Base-by-base conservation (phyloP, 257 asterid species). In the Fraxinus cuspidata region DNA sequence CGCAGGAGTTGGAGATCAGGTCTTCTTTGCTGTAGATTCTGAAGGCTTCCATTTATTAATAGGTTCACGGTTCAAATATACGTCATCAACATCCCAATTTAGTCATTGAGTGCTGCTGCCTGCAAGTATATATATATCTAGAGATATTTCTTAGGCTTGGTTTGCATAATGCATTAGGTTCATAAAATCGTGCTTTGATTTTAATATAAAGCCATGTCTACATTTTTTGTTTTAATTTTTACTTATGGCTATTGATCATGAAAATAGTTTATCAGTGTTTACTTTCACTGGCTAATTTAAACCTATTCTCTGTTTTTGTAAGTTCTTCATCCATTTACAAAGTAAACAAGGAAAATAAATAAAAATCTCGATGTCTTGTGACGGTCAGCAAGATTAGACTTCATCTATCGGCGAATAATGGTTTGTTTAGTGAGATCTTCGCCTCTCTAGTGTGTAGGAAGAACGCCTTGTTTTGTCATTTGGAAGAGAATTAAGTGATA, bases 11-110 rank as follows among this genome's bases (percentile, higher is more conserved):
- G 98, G 99, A 90, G 79, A 81, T 89, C 90, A 47, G 93, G 96
- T 32, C 82, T 93, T 74, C 89, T 90, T 64, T 95, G 99, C 90
- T 95, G 97, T 89, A 90, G 90, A 89, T 91, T 91, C 91, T 92
- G 74, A 89, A 67, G 65, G 72, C 28, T 80, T 79, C 34, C 60
- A 51, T 66, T 40, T 74, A 73, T 79, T 77, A 7, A 70, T 73
- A 78, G 78, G 73, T 65, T 74, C 73, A 73, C 87, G 80, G 89
- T 74, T 82, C 81, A 78, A 80, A 74, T 81, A 86, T 84, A 88
- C 85, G 72, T 58, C 73, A 32, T 73, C 77, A 70, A 64, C 28
- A 68, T 58, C 78, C 79, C 27, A 82, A 66, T 35, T 42, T 34
- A 67, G 63, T 60, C 38, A 63, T 64, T n/a, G 79, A 76, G 83